Evolutionary conservation across 192 early-diverging fungal genomes (phyloP), one percentile per base, ranked within the genome.

Genomic region (Mortierella hygrophila): DNA sequence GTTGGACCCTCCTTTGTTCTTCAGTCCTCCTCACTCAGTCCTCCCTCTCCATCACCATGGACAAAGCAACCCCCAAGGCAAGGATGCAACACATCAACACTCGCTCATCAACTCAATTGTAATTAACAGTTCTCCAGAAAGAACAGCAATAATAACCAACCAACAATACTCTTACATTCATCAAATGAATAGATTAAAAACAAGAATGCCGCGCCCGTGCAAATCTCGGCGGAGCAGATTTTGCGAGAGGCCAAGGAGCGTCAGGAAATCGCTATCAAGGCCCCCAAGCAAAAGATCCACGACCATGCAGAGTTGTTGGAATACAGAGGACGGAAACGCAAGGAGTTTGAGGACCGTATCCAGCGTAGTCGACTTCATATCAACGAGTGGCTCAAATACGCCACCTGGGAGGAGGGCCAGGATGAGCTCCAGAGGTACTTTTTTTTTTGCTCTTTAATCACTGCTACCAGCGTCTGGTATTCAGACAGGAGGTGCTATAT

Each of bases 171-270:
- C 29, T 68, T 68, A 3, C 11, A 35, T 35, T 6, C 23, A 42
- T 79, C 46, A 15, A 2, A 47, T 9, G 2, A 47, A 55, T 70
- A 93, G 95, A 97, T 99, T 88, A 98, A 98, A 88, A 99, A 99
- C 91, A 99, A 99, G 92, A 98, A 95, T 89, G 94, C 99, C 3
- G 97, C 97, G n/a, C 93, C 95, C 10, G 92, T 99, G 23, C 99
- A 99, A 88, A 99, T 99, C 88, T 99, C 98, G 32, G 99, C 99
- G 20, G 99, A 99, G 90, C 99, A 99, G 90, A 96, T 99, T 68
- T 93, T 99, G 38, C 94, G 97, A 49, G 99, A 99, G 86, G 96
- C 97, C 18, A 95, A 96, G 79, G 97, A 97, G 74, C 94, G 95
- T 49, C 88, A 93, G 77, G 93, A 96, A 86, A 75, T 91, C 10